phyloP scores from a whole-genome alignment of 768 basidiomycete genomes.

The Boletus rubescentipes region DNA sequence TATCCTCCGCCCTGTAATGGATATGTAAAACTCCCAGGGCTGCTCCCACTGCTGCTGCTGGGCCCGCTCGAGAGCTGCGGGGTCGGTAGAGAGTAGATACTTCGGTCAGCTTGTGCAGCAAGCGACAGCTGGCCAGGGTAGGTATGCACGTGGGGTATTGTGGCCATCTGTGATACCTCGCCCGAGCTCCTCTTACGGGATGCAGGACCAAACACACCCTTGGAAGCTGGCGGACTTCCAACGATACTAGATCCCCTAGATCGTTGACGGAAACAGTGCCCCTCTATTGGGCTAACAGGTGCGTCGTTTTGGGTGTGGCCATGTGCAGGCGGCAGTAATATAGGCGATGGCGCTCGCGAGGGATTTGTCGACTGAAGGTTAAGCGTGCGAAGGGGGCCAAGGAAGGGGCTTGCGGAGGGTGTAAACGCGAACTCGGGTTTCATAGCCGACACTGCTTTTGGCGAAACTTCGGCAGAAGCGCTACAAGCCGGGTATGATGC shows the following conservation, averaged over 20 bases:
- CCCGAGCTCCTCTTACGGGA: slow-evolving; percentile 32
- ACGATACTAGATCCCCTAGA: slow-evolving; percentile 33
- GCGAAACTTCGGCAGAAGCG: slow-evolving; percentile 32
- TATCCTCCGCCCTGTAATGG: slow-evolving; percentile 26
- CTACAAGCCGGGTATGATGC: slow-evolving; percentile 21
- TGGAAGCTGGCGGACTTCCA: slow-evolving; percentile 37
- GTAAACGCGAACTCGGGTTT: slow-evolving; percentile 48
- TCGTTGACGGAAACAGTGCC: slow-evolving; percentile 25
- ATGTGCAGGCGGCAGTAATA: slow-evolving; percentile 56
- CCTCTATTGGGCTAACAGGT: slow-evolving; percentile 37
- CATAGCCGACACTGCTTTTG: slow-evolving; percentile 20
- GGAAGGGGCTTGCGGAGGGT: slow-evolving; percentile 77
- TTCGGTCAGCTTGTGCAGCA: slow-evolving; percentile 26
- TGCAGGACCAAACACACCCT: slow-evolving; percentile 28
- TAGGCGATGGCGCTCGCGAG: slow-evolving; percentile 71
- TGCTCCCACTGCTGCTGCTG: slow-evolving; percentile 59
- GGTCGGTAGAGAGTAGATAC: slow-evolving; percentile 43
- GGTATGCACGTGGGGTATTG: slow-evolving; percentile 32
- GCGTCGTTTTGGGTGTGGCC: slow-evolving; percentile 22
- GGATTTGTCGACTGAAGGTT: slow-evolving; percentile 71
- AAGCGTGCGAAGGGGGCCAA: slow-evolving; percentile 72
- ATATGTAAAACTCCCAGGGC: slow-evolving; percentile 53
- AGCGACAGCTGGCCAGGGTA: slow-evolving; percentile 34
- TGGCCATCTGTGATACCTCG: slow-evolving; percentile 30
- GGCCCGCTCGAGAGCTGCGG: slow-evolving; percentile 65